Base-by-base conservation (phyloP, 495 filamentous ascomycete species). In the Hyaloscypha bicolor region DNA sequence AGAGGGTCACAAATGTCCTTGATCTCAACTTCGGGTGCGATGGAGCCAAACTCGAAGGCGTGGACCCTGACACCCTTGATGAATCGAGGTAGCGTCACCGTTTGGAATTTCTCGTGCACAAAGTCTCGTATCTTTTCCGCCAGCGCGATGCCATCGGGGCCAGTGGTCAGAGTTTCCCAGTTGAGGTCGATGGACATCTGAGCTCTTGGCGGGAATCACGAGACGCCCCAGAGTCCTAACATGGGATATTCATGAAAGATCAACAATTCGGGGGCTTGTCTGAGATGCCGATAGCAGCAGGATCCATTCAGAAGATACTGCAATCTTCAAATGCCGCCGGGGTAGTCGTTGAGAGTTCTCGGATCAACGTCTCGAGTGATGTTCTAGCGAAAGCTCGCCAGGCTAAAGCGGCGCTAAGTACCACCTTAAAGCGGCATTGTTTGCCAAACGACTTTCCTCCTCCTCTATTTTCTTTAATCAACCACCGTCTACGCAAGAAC, bases 1-100 rank as follows among this genome's bases (percentile, higher is more conserved):
- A 97, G 86, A 0, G 95, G 95, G 76, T 98, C 94, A 72, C 94
- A 94, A 66, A 99, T 92, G 72, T 97, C 94, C 78, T 97, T 97
- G 53, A 99, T 87, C 75, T 96, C 93, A 30, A 99, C 80, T 66
- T 93, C 86, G 1, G 95, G 95, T 1, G 89, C 82, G 57, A 95
- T 86, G 2, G 81, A 86, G 25, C 95, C 95, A 72, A 99, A 98
- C 29, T 94, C 90, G 74, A 99, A 99, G 52, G 91, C 88, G 77
- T 97, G 94, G 31, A 97, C 93, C 22, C 94, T 88, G 48, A 99
- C 96, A 11, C 92, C 94, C 69, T 95, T 93, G 78, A 99, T 97
- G 81, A 98, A 97, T 60, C 93, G 91, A 42, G 95, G 95, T 33
- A 99, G 85, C 16, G 91, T 82, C 52, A 97, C 88, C 57, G 91